Evolutionary conservation across 495 filamentous ascomycete species (phyloP).

Genomic region (Penicillium lagena): DNA sequence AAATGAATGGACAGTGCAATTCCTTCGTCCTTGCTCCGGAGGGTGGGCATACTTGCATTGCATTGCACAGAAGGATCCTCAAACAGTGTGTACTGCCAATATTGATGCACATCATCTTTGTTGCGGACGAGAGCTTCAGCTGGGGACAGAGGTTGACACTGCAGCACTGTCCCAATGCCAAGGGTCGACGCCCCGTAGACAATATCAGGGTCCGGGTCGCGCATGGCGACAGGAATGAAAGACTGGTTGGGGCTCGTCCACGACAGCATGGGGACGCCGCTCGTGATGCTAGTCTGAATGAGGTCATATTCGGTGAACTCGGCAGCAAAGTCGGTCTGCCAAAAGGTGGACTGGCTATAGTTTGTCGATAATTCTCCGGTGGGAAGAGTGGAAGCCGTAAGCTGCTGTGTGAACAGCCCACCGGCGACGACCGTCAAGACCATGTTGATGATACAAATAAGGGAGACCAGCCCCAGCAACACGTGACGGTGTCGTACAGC

Average conservation of each 20-base stretch:
- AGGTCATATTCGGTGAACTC: slow-evolving; percentile 36
- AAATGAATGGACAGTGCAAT: slow-evolving; percentile 34
- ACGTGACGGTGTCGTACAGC: slow-evolving; percentile 24
- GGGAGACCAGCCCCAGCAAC: slow-evolving; percentile 24
- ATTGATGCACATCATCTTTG: slow-evolving; percentile 5
- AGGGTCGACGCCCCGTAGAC: slow-evolving; percentile 26
- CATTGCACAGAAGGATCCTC: slow-evolving; percentile 20
- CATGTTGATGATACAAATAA: slow-evolving; percentile 31
- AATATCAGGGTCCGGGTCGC: slow-evolving; percentile 15
- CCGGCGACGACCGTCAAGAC: slow-evolving; percentile 29
- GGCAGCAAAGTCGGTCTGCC: slow-evolving; percentile 27
- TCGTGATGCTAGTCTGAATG: slow-evolving; percentile 36
- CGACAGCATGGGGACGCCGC: slow-evolving; percentile 28
- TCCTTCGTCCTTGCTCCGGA: slow-evolving; percentile 15
- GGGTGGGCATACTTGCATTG: slow-evolving; percentile 18
- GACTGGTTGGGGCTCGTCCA: slow-evolving; percentile 33
- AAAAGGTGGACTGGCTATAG: slow-evolving; percentile 29
- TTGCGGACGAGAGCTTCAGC: slow-evolving; percentile 9
- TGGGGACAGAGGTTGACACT: slow-evolving; percentile 19
- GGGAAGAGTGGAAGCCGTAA: slow-evolving; percentile 20
- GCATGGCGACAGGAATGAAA: slow-evolving; percentile 26
- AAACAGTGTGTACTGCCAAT: slow-evolving; percentile 28
- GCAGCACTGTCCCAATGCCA: slow-evolving; percentile 23
- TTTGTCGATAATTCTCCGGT: slow-evolving; percentile 21
- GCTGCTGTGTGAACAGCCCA: slow-evolving; percentile 32